Conservation (phyloP, 2,329 filamentous ascomycete species). For the Claviceps paspali region DNA sequence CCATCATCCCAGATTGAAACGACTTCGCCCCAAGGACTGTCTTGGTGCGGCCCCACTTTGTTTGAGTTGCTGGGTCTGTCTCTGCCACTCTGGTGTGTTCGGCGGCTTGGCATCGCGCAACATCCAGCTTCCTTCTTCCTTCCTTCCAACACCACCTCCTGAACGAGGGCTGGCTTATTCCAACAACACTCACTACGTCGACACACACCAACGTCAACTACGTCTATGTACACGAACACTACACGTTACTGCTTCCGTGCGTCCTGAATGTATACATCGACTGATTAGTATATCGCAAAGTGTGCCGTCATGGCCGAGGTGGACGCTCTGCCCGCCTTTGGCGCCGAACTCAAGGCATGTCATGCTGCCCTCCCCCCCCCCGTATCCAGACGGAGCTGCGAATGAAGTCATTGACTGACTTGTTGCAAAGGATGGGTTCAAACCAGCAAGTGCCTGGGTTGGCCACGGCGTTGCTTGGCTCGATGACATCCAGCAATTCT, state of each 20-base stretch:
- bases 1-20: too few species aligned
- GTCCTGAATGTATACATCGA: conserved; percentile 3
- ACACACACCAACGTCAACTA: background rate
- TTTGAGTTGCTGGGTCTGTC: too few species aligned
- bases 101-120: background rate
- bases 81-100: background rate
- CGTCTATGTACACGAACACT: too few species aligned
- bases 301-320: conserved; percentile 55
- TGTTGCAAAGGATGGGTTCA: conserved; percentile 70
- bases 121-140: too few species aligned
- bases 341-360: conserved; percentile 79
- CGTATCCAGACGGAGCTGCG: too few species aligned
- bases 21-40: too few species aligned
- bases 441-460: conserved; percentile 85
- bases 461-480: conserved; percentile 83
- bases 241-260: too few species aligned
- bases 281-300: conserved; percentile 7
- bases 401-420: background rate
- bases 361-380: background rate
- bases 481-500: conserved; percentile 93
- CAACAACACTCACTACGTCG: too few species aligned
- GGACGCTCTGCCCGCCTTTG: conserved; percentile 74
- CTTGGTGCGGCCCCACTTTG: too few species aligned
- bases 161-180: too few species aligned
- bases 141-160: too few species aligned